Evolutionary conservation across 257 asterid genomes (phyloP), one percentile per base, ranked within the genome.

Genomic region (Thymus quinquecostatus): DNA sequence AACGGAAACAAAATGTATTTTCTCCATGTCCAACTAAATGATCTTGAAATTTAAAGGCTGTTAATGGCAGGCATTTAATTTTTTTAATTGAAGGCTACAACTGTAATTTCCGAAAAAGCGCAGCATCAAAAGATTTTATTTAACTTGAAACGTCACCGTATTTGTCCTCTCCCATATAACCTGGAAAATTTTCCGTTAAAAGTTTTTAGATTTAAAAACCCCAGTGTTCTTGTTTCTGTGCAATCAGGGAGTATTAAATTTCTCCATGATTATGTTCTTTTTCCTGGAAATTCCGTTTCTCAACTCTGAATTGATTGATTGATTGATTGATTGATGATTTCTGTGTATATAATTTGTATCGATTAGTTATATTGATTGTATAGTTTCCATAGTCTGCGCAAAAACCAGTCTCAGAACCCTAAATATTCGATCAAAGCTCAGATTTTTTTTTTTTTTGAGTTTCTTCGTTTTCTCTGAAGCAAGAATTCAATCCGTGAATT

Each of bases 361-460:
- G 44, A 38, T 38, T 2, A 38, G 44, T 6, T 38, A 38, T 21
- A 21, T 21, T 21, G 21, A 21, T 38, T 38, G 1, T 38, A 38
- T 38, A 38, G 41, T 38, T 38, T 21, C 3, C 8, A 38, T 38
- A 38, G 7, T 38, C 41, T 38, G 41, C 6, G 3, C 41, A 38
- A 7, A 38, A 38, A 0, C 41, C 41, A 38, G 41, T 5, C 44
- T 0, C 50, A 21, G 65, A 82, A 51, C 86, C 83, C 78, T 73
- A 75, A 58, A 56, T 11, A 2, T 62, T 55, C 41, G 58, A 67
- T 66, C 64, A 67, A 49, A 66, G 34, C 63, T 49, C 59, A 43
- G 34, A 6, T 2, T 14, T 53, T 58, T 57, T 38, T 38, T 2
- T 14, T 53, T 58, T 57, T 38, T 38, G 41, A 38, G 41, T 29